phyloP scores from a whole-genome alignment of 23 red algal genomes.

The Gracilaria domingensis region DNA sequence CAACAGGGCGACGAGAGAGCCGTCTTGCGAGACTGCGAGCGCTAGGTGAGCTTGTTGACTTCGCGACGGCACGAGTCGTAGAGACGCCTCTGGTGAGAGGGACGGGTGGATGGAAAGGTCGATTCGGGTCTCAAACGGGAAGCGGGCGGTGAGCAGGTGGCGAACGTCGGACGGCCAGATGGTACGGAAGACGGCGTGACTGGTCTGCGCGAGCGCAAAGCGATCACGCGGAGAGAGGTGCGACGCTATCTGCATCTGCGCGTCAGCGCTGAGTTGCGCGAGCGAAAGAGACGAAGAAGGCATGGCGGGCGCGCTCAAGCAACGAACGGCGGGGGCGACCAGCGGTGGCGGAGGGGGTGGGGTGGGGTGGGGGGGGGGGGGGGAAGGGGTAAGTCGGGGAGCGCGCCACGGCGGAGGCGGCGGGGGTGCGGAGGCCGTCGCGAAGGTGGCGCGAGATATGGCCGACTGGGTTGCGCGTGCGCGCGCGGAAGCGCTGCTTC shows the following conservation, averaged over 20 bases:
- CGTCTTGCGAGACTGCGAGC: conserved; percentile 37
- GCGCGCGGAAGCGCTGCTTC: too few relatives aligned
- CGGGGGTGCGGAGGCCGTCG: too few relatives aligned
- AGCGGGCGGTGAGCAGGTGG: not conserved
- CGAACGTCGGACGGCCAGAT: conserved; percentile 17
- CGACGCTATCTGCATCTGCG: conserved; percentile 19
- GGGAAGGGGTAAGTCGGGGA: too few relatives aligned
- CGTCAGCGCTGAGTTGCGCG: conserved; percentile 36
- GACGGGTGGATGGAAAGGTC: not conserved
- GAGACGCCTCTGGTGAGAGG: not conserved
- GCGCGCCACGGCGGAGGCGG: too few relatives aligned
- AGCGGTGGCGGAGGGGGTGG: too few relatives aligned
- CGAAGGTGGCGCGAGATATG: too few relatives aligned
- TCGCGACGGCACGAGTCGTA: conserved; percentile 27
- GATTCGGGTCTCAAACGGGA: conserved; percentile 15
- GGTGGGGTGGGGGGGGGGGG: too few relatives aligned
- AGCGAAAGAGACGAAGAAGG: not conserved
- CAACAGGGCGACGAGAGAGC: conserved; percentile 34
- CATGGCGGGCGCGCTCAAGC: too few relatives aligned
- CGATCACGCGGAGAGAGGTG: conserved; percentile 38
- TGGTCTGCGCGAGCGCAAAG: conserved; percentile 51
- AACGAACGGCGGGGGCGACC: not conserved
- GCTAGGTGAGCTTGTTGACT: conserved; percentile 34
- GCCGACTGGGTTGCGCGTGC: too few relatives aligned
- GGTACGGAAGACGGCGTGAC: conserved; percentile 29